phyloP scores from a whole-genome alignment of 208 protist species.

The Trypanosoma scelopori region DNA sequence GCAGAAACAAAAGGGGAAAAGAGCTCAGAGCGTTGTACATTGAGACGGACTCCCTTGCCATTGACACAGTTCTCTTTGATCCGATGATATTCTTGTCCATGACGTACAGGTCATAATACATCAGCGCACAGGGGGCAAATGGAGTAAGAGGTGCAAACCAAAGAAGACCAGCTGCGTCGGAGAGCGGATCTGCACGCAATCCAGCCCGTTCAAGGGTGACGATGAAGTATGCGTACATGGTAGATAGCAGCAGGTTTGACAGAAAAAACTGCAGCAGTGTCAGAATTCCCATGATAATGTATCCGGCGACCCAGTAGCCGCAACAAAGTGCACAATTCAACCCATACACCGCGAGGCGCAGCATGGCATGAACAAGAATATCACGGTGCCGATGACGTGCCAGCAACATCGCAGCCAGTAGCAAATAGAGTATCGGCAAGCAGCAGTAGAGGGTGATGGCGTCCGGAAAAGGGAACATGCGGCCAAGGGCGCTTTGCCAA shows the following conservation, averaged over 20 bases:
- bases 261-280: conserved; percentile 47
- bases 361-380: conserved; percentile 37
- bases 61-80: neutral
- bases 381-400: conserved; percentile 22
- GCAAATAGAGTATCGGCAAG: conserved; percentile 47
- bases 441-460: conserved; percentile 68
- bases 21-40: conserved; percentile 56
- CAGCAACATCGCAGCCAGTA: conserved; percentile 32
- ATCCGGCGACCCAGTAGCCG: conserved; percentile 62
- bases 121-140: conserved; percentile 52
- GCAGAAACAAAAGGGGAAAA: conserved; percentile 52
- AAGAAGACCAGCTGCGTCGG: conserved; percentile 37
- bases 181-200: conserved; percentile 23
- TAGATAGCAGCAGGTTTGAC: conserved; percentile 52
- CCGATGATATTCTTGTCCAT: conserved; percentile 12
- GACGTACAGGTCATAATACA: conserved; percentile 58
- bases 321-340: conserved; percentile 65
- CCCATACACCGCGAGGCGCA: conserved; percentile 54
- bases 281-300: conserved; percentile 49
- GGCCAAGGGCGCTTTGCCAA: conserved; percentile 57
- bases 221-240: conserved; percentile 48
- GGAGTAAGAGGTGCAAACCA: conserved; percentile 63
- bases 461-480: conserved; percentile 63
- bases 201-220: conserved; percentile 31
- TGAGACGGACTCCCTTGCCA: conserved; percentile 36